A percentile compares a stretch with the other conserved stretches of the same genome.
These are phyloP conservation scores for Botryotinia convoluta DNA, from an alignment of 2,329 filamentous ascomycete species.

Conservation along the genomic window DNA sequence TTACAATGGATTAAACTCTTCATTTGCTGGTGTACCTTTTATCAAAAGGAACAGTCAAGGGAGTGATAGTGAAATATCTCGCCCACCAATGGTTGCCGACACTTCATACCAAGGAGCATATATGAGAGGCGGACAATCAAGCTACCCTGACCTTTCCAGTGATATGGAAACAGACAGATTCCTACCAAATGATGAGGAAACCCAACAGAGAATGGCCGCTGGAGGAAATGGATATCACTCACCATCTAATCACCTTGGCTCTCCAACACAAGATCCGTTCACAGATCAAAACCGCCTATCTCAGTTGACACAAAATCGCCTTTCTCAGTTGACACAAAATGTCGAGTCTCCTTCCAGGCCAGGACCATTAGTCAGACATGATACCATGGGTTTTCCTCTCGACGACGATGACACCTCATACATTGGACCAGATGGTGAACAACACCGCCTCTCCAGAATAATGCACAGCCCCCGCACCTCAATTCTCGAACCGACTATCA, in stretches of 20 bases:
- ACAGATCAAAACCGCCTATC: constrained; percentile 16
- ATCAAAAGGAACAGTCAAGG: constrained; percentile 14
- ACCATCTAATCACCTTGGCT: constrained; percentile 12
- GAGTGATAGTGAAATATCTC: constrained; percentile 15
- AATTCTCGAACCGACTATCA: constrained; percentile 7
- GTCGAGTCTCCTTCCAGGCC: background rate
- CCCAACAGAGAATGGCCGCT: constrained; percentile 8
- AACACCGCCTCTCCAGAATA: background rate
- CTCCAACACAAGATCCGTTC: constrained; percentile 10
- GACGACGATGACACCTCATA: constrained; percentile 20
- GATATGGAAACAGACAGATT: constrained; percentile 22
- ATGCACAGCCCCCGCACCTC: constrained; percentile 8
- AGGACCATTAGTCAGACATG: constrained; percentile 13
- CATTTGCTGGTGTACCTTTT: constrained; percentile 29
- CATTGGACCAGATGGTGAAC: constrained; percentile 9
- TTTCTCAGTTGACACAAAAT: background rate
- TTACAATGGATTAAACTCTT: constrained; percentile 27
- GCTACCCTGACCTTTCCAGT: constrained; percentile 19
- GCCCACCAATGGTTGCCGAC: constrained; percentile 9
- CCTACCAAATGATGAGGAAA: constrained; percentile 22
- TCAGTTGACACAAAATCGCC: background rate
- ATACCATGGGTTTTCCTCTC: constrained; percentile 32
- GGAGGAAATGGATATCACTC: constrained; percentile 3
- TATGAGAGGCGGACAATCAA: constrained; percentile 24
- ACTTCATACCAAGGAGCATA: constrained; percentile 16